A percentile compares a stretch with the other conserved stretches of the same genome.
Evolutionary conservation across 164 flowering plant genomes (phyloP).

Genomic region (Piper longum): DNA sequence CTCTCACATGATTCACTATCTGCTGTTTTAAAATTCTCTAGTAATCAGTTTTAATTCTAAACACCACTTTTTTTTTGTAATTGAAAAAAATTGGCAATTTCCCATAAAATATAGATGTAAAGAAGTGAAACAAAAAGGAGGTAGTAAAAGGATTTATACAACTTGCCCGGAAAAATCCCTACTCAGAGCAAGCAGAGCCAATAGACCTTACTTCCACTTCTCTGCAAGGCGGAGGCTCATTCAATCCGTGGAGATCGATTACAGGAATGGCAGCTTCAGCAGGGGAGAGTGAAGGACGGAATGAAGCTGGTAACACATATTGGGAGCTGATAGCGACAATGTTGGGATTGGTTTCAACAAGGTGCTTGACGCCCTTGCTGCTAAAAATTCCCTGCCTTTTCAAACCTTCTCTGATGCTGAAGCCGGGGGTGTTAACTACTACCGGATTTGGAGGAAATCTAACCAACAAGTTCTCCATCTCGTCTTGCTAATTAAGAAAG

Average conservation of each 20-base stretch:
- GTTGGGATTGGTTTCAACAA: constrained; percentile 10
- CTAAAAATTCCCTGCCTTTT: neutral
- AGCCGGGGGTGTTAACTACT: too few relatives aligned
- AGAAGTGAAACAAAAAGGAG: neutral
- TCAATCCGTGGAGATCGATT: constrained; percentile 10
- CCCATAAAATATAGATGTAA: too few relatives aligned
- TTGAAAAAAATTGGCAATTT: too few relatives aligned
- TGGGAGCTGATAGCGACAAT: constrained; percentile 5
- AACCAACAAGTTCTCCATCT: neutral
- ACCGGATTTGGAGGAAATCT: neutral
- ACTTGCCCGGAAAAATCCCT: constrained; percentile 22
- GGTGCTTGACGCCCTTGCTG: constrained; percentile 19
- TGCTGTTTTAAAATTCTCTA: constrained; percentile 1
- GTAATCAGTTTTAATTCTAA: neutral
- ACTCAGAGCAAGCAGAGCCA: constrained; percentile 12
- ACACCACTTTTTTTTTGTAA: too few relatives aligned
- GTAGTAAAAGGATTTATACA: neutral
- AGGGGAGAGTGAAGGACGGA: constrained; percentile 1
- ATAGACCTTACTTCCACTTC: constrained; percentile 4
- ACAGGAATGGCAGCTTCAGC: constrained; percentile 7
- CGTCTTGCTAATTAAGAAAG: neutral
- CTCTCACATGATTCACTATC: constrained; percentile 20
- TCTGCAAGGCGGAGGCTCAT: constrained; percentile 2
- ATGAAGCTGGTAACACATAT: constrained; percentile 6
- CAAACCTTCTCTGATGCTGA: neutral